phyloP scores from a whole-genome alignment of 2,329 filamentous ascomycete genomes.

The Orbilia brochopaga region DNA sequence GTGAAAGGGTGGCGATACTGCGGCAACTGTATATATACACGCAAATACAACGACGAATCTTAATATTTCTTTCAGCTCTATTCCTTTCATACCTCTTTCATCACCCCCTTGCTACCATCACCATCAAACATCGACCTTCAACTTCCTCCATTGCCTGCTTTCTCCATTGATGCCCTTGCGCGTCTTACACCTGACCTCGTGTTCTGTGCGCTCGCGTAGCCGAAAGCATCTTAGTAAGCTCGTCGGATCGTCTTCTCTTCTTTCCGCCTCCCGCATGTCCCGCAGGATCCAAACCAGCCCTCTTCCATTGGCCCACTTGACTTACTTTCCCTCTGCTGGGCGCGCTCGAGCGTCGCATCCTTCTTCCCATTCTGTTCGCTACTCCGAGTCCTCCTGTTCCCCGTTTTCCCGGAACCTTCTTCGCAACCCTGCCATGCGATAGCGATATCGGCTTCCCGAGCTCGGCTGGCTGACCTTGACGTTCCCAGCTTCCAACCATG shows the following conservation, averaged over 20 bases:
- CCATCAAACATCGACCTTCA: neutral
- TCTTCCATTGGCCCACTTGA: neutral
- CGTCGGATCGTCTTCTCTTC: conserved; percentile 11
- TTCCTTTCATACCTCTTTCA: no score
- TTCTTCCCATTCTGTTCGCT: neutral
- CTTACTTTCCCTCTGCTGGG: neutral
- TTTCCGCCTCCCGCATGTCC: neutral
- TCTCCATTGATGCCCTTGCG: neutral
- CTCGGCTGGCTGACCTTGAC: neutral
- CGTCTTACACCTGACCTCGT: no score
- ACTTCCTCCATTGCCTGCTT: neutral
- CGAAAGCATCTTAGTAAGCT: no score
- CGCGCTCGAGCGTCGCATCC: neutral
- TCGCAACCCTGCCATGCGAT: neutral
- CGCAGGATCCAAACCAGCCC: neutral
- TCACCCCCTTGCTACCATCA: no score
- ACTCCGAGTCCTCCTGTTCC: neutral
- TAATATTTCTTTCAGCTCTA: no score
- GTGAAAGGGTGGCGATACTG: neutral
- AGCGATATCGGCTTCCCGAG: neutral
- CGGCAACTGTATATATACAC: neutral
- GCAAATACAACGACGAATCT: no score
- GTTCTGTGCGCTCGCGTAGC: no score
- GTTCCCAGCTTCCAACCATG: conserved; percentile 13
- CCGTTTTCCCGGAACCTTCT: neutral